phyloP scores from a whole-genome alignment of 1,284 basidiomycete species.

The Phellopilus nigrolimitatus region DNA sequence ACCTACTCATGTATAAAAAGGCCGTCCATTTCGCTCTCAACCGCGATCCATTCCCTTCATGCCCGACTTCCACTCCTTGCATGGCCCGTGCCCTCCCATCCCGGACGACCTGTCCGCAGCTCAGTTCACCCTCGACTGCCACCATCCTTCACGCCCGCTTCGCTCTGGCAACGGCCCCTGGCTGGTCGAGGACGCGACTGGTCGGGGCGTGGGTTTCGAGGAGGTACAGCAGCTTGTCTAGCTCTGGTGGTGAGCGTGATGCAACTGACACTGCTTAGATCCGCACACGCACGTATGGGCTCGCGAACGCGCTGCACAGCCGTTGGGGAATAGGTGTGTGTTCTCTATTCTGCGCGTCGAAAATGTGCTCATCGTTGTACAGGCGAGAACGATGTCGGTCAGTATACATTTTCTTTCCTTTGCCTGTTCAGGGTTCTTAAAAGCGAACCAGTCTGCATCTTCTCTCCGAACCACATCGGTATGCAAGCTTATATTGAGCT shows the following conservation, averaged over 20 bases:
- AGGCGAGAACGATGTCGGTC: constrained; percentile 48
- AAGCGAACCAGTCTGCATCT: constrained; percentile 50
- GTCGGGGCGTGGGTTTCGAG: constrained; percentile 40
- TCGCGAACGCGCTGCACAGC: constrained; percentile 57
- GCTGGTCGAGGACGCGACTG: constrained; percentile 63
- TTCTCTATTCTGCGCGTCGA: too few species aligned
- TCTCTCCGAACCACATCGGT: constrained; percentile 68
- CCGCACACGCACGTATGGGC: constrained; percentile 45
- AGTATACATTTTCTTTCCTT: constrained; percentile 24
- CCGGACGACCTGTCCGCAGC: constrained; percentile 69
- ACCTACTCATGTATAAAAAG: too few species aligned
- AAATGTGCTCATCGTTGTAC: not conserved
- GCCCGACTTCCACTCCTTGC: constrained; percentile 42
- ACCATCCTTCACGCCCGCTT: constrained; percentile 45
- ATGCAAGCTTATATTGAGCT: too few species aligned
- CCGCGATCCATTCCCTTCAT: too few species aligned
- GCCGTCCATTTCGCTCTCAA: too few species aligned
- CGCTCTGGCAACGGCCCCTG: constrained; percentile 45
- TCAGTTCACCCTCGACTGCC: constrained; percentile 65
- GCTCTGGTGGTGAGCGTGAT: too few species aligned
- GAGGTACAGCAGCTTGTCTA: constrained; percentile 43
- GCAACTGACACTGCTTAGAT: constrained; percentile 36
- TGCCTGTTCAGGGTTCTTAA: not conserved
- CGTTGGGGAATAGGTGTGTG: constrained; percentile 45
- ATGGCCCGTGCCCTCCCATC: constrained; percentile 41